Conservation (phyloP, 768 basidiomycete genomes). For the Trametes gibbosa region DNA sequence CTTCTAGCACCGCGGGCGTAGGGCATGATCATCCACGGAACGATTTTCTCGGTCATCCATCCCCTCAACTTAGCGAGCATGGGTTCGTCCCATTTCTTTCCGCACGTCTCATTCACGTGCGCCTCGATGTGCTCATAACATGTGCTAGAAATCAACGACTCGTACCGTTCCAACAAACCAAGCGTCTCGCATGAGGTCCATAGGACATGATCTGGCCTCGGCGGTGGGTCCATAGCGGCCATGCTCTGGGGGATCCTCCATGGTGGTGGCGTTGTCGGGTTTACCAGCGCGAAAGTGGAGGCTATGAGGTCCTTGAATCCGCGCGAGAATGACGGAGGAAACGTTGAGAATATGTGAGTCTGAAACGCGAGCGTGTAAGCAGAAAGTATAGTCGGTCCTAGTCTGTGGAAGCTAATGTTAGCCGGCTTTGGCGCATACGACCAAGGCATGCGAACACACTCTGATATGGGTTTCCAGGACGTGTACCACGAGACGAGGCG, state of each 20-base stretch:
- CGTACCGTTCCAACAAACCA: constrained; percentile 79
- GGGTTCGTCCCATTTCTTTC: constrained; percentile 65
- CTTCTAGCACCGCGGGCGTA: constrained; percentile 67
- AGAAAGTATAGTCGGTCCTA: constrained; percentile 56
- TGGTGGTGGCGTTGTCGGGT: constrained; percentile 23
- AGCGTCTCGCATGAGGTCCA: constrained; percentile 68
- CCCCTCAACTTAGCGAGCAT: constrained; percentile 58
- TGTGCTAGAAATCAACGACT: constrained; percentile 77
- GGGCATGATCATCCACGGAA: constrained; percentile 82
- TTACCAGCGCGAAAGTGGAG: constrained; percentile 41
- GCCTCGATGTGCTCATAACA: constrained; percentile 85
- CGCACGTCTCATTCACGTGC: constrained; percentile 63
- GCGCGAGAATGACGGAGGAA: constrained; percentile 64
- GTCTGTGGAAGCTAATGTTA: constrained; percentile 34
- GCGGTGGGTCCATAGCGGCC: constrained; percentile 16
- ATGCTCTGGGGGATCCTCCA: constrained; percentile 16
- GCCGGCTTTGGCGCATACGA: not conserved
- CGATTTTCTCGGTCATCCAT: constrained; percentile 81
- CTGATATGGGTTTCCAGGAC: constrained; percentile 67
- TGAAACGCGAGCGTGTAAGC: constrained; percentile 71
- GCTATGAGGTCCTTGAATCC: constrained; percentile 69
- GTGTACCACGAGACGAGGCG: constrained; percentile 70
- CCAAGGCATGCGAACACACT: constrained; percentile 32
- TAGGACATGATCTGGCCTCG: constrained; percentile 35
- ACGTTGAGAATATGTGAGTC: constrained; percentile 67